Conservation (phyloP, 192 early-diverging fungal species). For the Cladochytrium replicatum region DNA sequence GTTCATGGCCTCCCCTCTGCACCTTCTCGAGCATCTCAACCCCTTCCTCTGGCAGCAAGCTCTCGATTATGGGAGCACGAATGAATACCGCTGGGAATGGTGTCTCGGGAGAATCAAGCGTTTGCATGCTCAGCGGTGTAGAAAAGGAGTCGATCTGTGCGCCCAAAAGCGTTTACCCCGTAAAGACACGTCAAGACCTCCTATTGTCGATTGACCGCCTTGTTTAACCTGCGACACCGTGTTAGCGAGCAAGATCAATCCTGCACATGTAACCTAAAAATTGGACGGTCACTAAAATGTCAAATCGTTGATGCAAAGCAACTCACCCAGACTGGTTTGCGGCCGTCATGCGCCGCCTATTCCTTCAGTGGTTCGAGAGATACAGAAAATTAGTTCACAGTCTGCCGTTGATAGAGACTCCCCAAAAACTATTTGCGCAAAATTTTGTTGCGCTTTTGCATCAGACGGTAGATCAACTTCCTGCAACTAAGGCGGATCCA, state of each 20-base stretch:
- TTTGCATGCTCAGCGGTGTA: constrained; percentile 49
- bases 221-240: constrained; percentile 62
- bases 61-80: constrained; percentile 81
- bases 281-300: not conserved
- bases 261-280: constrained; percentile 86
- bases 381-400: too few species aligned
- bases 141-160: constrained; percentile 88
- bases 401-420: too few species aligned
- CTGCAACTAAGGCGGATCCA: too few species aligned
- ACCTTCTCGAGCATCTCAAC: constrained; percentile 69
- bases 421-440: too few species aligned
- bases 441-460: too few species aligned
- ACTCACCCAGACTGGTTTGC: constrained; percentile 63
- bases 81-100: constrained; percentile 78
- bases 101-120: constrained; percentile 17
- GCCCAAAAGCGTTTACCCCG: constrained; percentile 91
- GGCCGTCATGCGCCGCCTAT: constrained; percentile 63
- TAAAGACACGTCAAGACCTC: constrained; percentile 73
- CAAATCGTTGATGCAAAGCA: not conserved
- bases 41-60: constrained; percentile 48
- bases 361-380: constrained; percentile 62
- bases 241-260: constrained; percentile 84
- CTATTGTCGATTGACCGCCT: constrained; percentile 78
- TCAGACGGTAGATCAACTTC: too few species aligned
- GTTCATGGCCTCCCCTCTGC: constrained; percentile 36